phyloP scores from a whole-genome alignment of 2,329 filamentous ascomycete species.

The Emericellopsis atlantica region DNA sequence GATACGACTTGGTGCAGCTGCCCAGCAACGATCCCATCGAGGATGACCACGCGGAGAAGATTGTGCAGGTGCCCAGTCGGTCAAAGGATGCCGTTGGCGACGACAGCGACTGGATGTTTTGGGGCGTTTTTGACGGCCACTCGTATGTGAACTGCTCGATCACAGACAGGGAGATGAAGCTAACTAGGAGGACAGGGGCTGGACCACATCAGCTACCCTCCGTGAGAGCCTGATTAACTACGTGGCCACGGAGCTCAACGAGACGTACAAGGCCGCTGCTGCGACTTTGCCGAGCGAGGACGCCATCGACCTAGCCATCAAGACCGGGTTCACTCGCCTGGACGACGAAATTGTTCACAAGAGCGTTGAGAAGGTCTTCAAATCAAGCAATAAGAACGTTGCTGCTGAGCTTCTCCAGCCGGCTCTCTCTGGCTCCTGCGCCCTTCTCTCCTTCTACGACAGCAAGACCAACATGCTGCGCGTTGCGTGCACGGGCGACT shows the following conservation, averaged over 20 bases:
- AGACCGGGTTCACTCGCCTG: conserved; percentile 74
- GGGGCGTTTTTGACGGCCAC: conserved; percentile 97
- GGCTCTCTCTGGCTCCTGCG: conserved; percentile 92
- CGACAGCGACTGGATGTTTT: conserved; percentile 96
- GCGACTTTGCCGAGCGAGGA: conserved; percentile 56
- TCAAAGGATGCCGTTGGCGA: conserved; percentile 28
- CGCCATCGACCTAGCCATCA: conserved; percentile 82
- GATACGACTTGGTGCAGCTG: conserved; percentile 90
- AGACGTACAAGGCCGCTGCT: conserved; percentile 69
- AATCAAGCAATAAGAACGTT: conserved; percentile 77
- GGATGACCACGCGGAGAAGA: conserved; percentile 96
- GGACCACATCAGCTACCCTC: conserved; percentile 95
- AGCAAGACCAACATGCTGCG: conserved; percentile 72
- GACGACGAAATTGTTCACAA: conserved; percentile 93
- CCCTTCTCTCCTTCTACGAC: conserved; percentile 92
- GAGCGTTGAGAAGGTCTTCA: conserved; percentile 82
- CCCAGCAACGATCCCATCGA: conserved; percentile 97
- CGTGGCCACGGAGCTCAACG: conserved; percentile 85
- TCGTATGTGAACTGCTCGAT: conserved; percentile 43
- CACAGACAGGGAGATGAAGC: background rate
- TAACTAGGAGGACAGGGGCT: conserved; percentile 47
- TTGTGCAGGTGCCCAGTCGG: conserved; percentile 70
- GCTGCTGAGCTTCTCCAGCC: conserved; percentile 87
- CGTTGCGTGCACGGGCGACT: conserved; percentile 94
- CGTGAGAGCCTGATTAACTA: conserved; percentile 86